Evolutionary conservation across 495 filamentous ascomycete genomes (phyloP).

Genomic region (Neurospora discreta): DNA sequence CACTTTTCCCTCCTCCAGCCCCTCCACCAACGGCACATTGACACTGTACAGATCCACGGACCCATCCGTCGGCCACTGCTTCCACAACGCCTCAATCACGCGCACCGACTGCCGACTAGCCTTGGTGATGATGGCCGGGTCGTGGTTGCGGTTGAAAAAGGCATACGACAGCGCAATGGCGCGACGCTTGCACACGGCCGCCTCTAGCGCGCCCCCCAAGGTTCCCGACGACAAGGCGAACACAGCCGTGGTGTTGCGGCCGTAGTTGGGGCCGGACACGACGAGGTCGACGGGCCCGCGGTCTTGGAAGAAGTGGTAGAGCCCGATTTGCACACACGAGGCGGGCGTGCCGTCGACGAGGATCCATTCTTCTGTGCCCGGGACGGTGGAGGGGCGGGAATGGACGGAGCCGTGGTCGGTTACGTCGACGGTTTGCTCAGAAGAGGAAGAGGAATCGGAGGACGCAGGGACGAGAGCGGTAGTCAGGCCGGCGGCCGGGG

Average conservation of each 20-base stretch:
- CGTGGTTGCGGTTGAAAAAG: constrained; percentile 72
- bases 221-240: constrained; percentile 88
- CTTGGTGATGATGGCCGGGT: constrained; percentile 62
- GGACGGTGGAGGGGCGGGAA: constrained; percentile 35
- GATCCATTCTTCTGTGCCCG: constrained; percentile 78
- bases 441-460: constrained; percentile 3
- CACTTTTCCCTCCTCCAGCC: constrained; percentile 54
- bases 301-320: constrained; percentile 76
- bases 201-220: constrained; percentile 84
- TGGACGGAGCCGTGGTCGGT: constrained; percentile 49
- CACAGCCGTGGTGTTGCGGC: constrained; percentile 82
- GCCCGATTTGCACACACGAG: constrained; percentile 79
- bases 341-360: constrained; percentile 83
- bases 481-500: constrained; percentile 26
- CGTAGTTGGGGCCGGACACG: constrained; percentile 87
- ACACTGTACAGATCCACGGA: constrained; percentile 71
- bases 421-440: constrained; percentile 30
- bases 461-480: constrained; percentile 8
- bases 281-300: constrained; percentile 75
- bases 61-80: constrained; percentile 56
- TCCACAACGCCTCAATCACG: constrained; percentile 65
- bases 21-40: constrained; percentile 72
- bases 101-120: constrained; percentile 58
- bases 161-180: constrained; percentile 81
- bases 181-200: constrained; percentile 65